Evolutionary conservation across 2,329 filamentous ascomycete genomes (phyloP), one percentile per base, ranked within the genome.

Genomic region (Alternaria triticimaculans): DNA sequence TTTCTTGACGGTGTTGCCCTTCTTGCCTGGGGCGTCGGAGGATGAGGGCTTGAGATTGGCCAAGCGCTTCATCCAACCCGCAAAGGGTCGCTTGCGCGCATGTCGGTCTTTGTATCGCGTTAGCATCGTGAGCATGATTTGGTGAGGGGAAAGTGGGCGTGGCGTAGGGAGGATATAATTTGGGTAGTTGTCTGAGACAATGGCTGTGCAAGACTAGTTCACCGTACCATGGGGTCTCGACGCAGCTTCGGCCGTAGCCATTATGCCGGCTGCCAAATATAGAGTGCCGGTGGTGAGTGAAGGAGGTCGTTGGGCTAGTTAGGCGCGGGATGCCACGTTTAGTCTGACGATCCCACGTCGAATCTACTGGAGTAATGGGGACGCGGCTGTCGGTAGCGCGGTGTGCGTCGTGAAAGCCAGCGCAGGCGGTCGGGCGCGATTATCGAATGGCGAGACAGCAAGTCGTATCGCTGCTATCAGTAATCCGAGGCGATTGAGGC

Each of bases 51-150:
- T 97, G 82, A 97, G 90, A 79, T 91, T 95, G 65, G 94, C 90
- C 61, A 98, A 88, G 76, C 94, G 94, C 85, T 94, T 97, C 85
- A 99, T 93, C 92, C 95, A 96, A 71, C 90, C 92, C 50, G 94
- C 88, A 78, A 98, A 98, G 23, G 94, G 95, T 68, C 92, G 89
- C 72, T 94, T 90, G 69, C 93, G 91, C 72, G 87, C 87, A 76
- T 89, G 85, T 70, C 89, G 88, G 80, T 94, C 91, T 94, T 81
- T 72, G 66, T 81, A 61, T 58, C 61, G 62, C 60, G 71, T 77
- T 58, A 76, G 76, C 72, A 66, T 66, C 14, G 63, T 50, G 43
- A 33, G 25, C 28, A 59, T 30, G n/a, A 30, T 55, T 57, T 43
- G 55, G 23, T 28, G 30, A 49, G n/a, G 48, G 28, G 33, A 55